Evolutionary conservation across 495 filamentous ascomycete genomes (phyloP), one percentile per base, ranked within the genome.

Genomic region (Evansstolkia leycettana): DNA sequence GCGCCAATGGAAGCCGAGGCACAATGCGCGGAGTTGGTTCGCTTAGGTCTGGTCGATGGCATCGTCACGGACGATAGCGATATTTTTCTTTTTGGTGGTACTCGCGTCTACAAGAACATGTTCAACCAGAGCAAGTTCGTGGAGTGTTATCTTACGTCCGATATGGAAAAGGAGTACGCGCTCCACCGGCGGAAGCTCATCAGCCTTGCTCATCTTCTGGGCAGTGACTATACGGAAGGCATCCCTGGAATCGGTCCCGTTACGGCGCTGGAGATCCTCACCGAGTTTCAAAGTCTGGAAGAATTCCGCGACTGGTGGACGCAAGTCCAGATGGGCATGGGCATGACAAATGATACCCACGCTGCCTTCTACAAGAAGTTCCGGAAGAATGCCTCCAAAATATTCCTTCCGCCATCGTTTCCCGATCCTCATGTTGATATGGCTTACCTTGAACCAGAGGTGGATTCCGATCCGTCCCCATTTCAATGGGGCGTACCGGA

Each of bases 1-100:
- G 90, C 90, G 0, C 90, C 90, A 1, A 94, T 95, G 90, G 90
- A 98, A 71, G 90, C 90, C 6, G 90, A 98, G 69, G 90, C 90
- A 7, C 90, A 98, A 50, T 98, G 90, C 50, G 90, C 90, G 15
- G 82, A 94, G 53, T 72, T 98, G 5, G 87, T 96, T 2, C 60
- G 58, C 1, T 64, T 95, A 5, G 81, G 83, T 0, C 70, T 98
- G 2, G 90, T 98, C 15, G 90, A 98, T 51, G 90, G 90, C 7
- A 93, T 96, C 44, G 87, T 98, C n/a, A 98, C 90, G 0, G 90
- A 98, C 48, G 90, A 98, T 51, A 84, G 76, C 9, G 90, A 98
- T 66, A 87, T 78, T n/a, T 96, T 98, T 51, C 73, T 98, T 9
- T 98, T 98, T 49, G 90, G 90, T 27, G 90, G 90, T 19, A 96